Base-by-base conservation (phyloP, 495 filamentous ascomycete genomes). In the Geoglossum glabrum region DNA sequence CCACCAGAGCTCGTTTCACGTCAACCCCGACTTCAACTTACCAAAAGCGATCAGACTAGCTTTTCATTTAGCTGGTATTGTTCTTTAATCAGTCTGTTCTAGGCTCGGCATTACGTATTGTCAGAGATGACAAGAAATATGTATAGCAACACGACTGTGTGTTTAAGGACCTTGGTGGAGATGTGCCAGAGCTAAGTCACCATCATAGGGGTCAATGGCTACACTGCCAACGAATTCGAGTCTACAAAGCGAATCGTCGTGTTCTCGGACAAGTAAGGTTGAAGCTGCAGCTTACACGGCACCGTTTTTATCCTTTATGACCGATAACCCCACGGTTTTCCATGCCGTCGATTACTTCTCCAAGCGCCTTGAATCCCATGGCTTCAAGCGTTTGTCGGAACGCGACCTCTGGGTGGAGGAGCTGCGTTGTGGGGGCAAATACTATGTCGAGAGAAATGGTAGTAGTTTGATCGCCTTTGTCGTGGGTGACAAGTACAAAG, bases 221-320 rank as follows among this genome's bases (percentile, higher is more conserved):
- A 45, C 40, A 10, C 40, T 45, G 10, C 40, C 40, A 45, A 45
- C n/a, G 10, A 21, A 21, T 21, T 2, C 40, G 17, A 2, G 7
- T 21, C n/a, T 19, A 9, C 40, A 21, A 19, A 45, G n/a, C n/a
- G n/a, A 45, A 21, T 13, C 40, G 7, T 45, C n/a, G 10, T 4
- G 17, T 4, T 21, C 40, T 21, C 40, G n/a, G n/a, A 21, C 40
- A 45, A 21, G 10, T 5, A 23, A 45, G 57, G 21, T 60, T 17
- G 59, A 58, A 19, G 28, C 33, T 23, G 46, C 17, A 21, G 27
- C 75, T 47, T 94, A 89, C 68, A 80, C 86, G 3, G 75, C 87
- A 66, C 86, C 90, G 0, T 98, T 93, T 72, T 78, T 82, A 65
- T 79, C 86, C 27, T 98, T 95, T 66, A 81, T 96, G 73, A 85